Conservation (phyloP, 1,284 basidiomycete species). For the Fomitopsis pinicola region DNA sequence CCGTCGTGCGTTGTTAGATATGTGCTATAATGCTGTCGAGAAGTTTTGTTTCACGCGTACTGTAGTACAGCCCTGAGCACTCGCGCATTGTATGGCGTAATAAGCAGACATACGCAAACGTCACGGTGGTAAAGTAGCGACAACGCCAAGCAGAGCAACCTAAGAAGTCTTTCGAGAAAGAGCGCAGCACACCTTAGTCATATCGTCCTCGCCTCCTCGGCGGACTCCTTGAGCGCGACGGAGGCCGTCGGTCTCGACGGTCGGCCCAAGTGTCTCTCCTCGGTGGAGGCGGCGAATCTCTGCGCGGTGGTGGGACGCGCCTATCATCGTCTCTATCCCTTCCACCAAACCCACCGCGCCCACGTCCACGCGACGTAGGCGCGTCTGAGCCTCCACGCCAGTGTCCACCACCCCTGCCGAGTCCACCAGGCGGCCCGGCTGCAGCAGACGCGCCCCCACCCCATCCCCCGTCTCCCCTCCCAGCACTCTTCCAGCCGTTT, state of each 20-base stretch:
- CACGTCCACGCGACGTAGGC: slow-evolving; percentile 35
- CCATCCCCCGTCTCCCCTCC: slow-evolving; percentile 46
- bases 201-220: slow-evolving; percentile 25
- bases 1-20: slow-evolving; percentile 6
- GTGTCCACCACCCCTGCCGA: slow-evolving; percentile 55
- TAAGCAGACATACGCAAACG: not conserved
- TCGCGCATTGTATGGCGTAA: not conserved
- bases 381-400: slow-evolving; percentile 62
- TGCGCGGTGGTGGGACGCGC: slow-evolving; percentile 29
- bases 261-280: slow-evolving; percentile 36
- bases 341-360: slow-evolving; percentile 33
- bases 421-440: slow-evolving; percentile 29
- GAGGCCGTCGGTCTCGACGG: slow-evolving; percentile 28
- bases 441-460: slow-evolving; percentile 31
- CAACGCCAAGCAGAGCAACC: not conserved
- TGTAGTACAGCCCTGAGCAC: too few species aligned
- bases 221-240: slow-evolving; percentile 33
- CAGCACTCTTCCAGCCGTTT: slow-evolving; percentile 34
- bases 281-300: slow-evolving; percentile 38
- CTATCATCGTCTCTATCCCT: slow-evolving; percentile 20
- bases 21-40: slow-evolving; percentile 4
- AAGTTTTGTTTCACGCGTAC: not conserved
- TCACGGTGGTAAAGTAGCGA: not conserved
- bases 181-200: slow-evolving; percentile 16
- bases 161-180: not conserved